Conservation (phyloP, 805 yeast genomes). For the Geotrichum ghanense region DNA sequence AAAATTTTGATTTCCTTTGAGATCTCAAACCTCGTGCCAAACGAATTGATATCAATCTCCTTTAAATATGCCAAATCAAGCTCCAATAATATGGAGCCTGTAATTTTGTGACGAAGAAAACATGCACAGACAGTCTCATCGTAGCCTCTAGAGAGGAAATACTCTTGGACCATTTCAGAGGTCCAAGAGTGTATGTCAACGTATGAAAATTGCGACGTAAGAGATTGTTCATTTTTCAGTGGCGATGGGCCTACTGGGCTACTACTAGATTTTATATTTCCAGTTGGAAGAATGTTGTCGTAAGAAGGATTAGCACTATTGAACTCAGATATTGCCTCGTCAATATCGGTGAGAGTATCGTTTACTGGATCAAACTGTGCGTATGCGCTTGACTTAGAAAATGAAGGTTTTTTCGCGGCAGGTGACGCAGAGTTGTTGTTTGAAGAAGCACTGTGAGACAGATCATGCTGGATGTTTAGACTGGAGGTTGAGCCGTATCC, state of each 20-base stretch:
- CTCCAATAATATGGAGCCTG: conserved; percentile 76
- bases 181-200: conserved; percentile 45
- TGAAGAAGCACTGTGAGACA: background rate
- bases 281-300: conserved; percentile 3
- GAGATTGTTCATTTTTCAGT: background rate
- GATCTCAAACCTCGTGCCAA: conserved; percentile 91
- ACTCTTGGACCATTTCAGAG: conserved; percentile 73
- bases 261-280: too few species aligned
- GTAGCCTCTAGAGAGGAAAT: conserved; percentile 63
- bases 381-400: background rate
- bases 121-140: conserved; percentile 64
- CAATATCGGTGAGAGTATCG: conserved; percentile 27
- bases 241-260: too few species aligned
- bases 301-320: conserved; percentile 19
- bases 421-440: background rate
- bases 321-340: conserved; percentile 27
- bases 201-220: conserved; percentile 9
- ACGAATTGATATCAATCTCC: conserved; percentile 82
- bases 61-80: conserved; percentile 77
- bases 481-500: background rate
- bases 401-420: background rate
- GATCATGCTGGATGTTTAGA: background rate
- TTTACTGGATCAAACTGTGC: conserved; percentile 10
- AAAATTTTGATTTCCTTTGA: conserved; percentile 73
- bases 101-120: conserved; percentile 78